Conservation (phyloP, 805 yeast species). For the Starmerella floris region DNA sequence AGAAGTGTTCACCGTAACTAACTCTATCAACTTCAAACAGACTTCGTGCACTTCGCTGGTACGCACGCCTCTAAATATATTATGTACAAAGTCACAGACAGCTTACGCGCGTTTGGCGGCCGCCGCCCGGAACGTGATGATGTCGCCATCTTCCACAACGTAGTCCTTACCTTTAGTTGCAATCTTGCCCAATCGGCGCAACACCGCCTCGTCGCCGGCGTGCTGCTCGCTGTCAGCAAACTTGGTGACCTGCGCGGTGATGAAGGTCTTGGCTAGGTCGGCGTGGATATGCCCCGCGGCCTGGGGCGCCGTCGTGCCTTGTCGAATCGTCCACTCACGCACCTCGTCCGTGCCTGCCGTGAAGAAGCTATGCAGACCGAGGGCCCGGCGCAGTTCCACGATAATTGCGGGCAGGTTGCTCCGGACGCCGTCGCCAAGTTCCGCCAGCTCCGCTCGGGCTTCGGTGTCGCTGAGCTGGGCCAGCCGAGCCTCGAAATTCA, state of each 20-base stretch:
- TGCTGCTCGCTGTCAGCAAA: constrained; percentile 42
- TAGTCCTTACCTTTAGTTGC: constrained; percentile 65
- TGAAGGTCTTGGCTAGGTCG: constrained; percentile 68
- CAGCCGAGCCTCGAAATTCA: constrained; percentile 49
- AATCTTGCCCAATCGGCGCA: constrained; percentile 47
- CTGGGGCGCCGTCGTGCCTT: constrained; percentile 65
- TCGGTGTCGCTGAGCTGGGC: constrained; percentile 35
- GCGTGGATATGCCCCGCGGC: constrained; percentile 88
- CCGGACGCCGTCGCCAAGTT: constrained; percentile 18
- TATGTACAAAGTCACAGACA: neutral
- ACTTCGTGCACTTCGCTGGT: too few species aligned
- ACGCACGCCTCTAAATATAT: too few species aligned
- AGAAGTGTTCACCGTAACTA: too few species aligned
- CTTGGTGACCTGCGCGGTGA: constrained; percentile 62
- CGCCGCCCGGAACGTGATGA: constrained; percentile 48
- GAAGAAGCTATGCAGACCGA: constrained; percentile 67
- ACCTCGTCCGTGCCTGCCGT: constrained; percentile 74
- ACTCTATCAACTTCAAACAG: too few species aligned
- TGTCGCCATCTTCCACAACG: constrained; percentile 72
- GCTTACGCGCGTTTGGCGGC: constrained; percentile 13
- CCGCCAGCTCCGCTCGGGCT: constrained; percentile 22
- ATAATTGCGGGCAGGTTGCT: constrained; percentile 55
- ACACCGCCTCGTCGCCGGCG: constrained; percentile 40
- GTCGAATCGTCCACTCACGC: constrained; percentile 76
- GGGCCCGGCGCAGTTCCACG: constrained; percentile 47